These are phyloP conservation scores for Saussurea involucrata DNA, from an alignment of 129 eudicot species.

Conservation along the genomic window DNA sequence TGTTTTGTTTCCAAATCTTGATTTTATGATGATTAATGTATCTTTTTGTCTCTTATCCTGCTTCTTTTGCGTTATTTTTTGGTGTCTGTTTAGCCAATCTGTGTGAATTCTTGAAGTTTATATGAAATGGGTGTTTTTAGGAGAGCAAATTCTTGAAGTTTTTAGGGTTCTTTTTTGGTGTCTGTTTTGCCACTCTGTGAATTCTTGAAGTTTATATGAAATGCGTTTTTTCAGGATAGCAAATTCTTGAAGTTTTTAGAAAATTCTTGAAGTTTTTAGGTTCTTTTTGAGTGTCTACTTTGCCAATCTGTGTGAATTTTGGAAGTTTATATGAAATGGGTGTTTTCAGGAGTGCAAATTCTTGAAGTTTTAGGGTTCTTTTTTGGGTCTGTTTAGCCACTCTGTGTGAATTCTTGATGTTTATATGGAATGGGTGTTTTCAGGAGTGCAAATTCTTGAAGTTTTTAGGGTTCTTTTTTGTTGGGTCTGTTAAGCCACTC, in stretches of 20 bases:
- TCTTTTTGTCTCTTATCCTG: background rate
- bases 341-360: conserved; percentile 81
- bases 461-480: conserved; percentile 69
- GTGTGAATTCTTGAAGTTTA: background rate
- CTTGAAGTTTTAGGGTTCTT: conserved; percentile 6
- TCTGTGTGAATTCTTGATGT: background rate
- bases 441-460: conserved; percentile 96
- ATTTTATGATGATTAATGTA: background rate
- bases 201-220: conserved; percentile 12
- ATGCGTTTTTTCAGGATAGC: conserved; percentile 69
- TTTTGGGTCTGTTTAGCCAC: background rate
- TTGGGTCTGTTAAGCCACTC: background rate
- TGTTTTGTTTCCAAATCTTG: background rate
- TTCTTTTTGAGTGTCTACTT: conserved; percentile 11
- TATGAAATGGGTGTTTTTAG: conserved; percentile 42
- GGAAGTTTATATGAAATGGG: conserved; percentile 22
- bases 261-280: conserved; percentile 68
- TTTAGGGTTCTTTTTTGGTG: conserved; percentile 44
- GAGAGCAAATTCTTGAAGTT: conserved; percentile 82
- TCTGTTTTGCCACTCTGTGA: background rate
- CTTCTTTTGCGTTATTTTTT: background rate
- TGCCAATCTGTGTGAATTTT: background rate
- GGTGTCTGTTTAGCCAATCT: background rate
- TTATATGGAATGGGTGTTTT: conserved; percentile 26
- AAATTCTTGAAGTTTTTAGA: conserved; percentile 31